Evolutionary conservation across 805 yeast genomes (phyloP).

Genomic region (Henningerozyma blattae): DNA sequence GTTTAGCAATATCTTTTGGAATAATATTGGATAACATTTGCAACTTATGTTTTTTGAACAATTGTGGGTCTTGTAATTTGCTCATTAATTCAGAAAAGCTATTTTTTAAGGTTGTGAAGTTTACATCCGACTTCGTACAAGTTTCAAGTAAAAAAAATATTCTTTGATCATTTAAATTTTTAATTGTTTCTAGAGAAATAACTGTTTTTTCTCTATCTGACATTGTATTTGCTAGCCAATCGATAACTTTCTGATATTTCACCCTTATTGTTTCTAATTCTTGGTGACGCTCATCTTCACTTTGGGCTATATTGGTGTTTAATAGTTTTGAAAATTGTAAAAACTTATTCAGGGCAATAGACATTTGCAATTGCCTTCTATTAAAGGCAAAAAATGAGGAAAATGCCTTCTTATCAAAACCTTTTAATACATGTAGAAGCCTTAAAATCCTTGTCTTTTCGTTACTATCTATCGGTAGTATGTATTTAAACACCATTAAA

Average conservation of each 20-base stretch:
- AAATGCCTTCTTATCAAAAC: slow-evolving; percentile 44
- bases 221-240: slow-evolving; percentile 48
- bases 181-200: slow-evolving; percentile 41
- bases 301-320: slow-evolving; percentile 22
- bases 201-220: slow-evolving; percentile 41
- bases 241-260: slow-evolving; percentile 42
- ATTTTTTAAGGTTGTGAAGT: slow-evolving; percentile 45
- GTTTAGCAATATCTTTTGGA: slow-evolving; percentile 37
- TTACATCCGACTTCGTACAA: slow-evolving; percentile 45
- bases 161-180: slow-evolving; percentile 45
- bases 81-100: slow-evolving; percentile 51
- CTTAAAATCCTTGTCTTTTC: slow-evolving; percentile 39
- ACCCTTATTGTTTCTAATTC: too few species aligned
- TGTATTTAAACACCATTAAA: slow-evolving; percentile 40
- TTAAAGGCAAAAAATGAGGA: slow-evolving; percentile 58
- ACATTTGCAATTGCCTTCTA: slow-evolving; percentile 52
- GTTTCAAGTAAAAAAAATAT: slow-evolving; percentile 41
- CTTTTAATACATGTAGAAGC: slow-evolving; percentile 35
- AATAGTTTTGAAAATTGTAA: slow-evolving; percentile 36
- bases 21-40: slow-evolving; percentile 25
- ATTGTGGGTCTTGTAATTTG: slow-evolving; percentile 42
- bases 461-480: slow-evolving; percentile 44
- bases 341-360: slow-evolving; percentile 38
- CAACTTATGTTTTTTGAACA: slow-evolving; percentile 27
- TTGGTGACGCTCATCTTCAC: slow-evolving; percentile 3